These are phyloP conservation scores for Mycena filopes DNA, from an alignment of 768 basidiomycete species.

Conservation along the genomic window DNA sequence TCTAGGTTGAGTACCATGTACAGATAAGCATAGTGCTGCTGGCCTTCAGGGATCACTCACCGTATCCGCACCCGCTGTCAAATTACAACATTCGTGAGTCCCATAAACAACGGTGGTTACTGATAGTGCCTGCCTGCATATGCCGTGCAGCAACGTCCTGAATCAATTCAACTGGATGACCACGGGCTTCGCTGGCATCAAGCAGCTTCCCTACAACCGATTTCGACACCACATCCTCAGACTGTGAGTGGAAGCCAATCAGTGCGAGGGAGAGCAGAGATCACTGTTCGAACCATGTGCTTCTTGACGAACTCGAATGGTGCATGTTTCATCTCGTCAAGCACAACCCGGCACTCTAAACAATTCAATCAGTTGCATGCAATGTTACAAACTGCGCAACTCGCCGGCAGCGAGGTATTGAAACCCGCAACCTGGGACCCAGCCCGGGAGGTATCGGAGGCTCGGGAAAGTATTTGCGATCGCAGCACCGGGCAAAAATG, in stretches of 20 bases:
- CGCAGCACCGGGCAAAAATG: constrained; percentile 37
- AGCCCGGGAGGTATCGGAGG: constrained; percentile 47
- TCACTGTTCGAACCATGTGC: constrained; percentile 12
- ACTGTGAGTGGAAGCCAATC: background rate
- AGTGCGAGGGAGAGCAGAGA: background rate
- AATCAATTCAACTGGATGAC: constrained; percentile 32
- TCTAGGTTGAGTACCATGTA: background rate
- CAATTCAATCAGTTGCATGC: background rate
- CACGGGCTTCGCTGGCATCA: constrained; percentile 6
- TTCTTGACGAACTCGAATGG: constrained; percentile 21
- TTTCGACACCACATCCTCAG: constrained; percentile 6
- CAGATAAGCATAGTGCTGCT: background rate
- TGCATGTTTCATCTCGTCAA: constrained; percentile 16
- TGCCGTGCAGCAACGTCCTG: constrained; percentile 44
- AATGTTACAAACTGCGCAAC: background rate
- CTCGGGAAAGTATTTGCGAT: constrained; percentile 43
- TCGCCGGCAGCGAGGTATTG: constrained; percentile 11
- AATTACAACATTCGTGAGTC: background rate
- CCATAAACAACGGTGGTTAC: constrained; percentile 33
- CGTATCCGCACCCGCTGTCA: no score
- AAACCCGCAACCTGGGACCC: constrained; percentile 35
- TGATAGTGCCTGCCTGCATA: constrained; percentile 35
- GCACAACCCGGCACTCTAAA: constrained; percentile 16
- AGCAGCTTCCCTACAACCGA: constrained; percentile 29
- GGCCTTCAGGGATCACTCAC: no score